Evolutionary conservation across 108 stramenopile species (phyloP).

Genomic region (Aurantiochytrium sp.): DNA sequence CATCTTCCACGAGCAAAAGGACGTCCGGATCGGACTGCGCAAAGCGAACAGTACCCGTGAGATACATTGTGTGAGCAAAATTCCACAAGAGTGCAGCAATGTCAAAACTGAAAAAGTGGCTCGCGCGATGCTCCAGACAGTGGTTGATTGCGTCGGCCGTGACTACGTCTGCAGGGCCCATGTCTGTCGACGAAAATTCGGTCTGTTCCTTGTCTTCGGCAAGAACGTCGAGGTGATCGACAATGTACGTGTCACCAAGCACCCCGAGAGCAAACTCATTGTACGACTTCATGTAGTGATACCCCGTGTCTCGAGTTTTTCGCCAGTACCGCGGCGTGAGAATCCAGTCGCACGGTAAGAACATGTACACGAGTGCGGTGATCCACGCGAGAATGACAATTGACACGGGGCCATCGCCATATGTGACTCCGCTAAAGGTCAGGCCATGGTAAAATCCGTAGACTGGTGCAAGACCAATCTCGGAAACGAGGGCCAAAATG

Average conservation of each 20-base stretch:
- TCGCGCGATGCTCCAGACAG: not conserved
- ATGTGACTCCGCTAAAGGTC: not conserved
- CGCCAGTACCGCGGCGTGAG: not conserved
- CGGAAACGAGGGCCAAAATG: not conserved
- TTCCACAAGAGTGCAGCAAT: constrained; percentile 4
- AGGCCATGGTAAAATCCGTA: not conserved
- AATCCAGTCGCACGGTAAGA: not conserved
- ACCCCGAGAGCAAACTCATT: not conserved
- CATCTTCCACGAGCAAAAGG: not conserved
- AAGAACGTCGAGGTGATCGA: not conserved
- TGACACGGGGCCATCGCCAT: not conserved
- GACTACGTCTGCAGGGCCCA: not conserved
- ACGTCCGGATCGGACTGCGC: constrained; percentile 13
- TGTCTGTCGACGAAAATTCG: not conserved
- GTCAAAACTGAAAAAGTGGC: not conserved
- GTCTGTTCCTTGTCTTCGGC: not conserved
- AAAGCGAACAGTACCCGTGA: not conserved
- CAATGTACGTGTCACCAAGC: not conserved
- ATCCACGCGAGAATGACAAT: not conserved
- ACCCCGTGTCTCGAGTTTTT: not conserved
- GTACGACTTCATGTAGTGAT: not conserved
- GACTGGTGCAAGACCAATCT: not conserved
- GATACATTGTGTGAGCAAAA: constrained; percentile 13
- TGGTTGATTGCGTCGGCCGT: not conserved
- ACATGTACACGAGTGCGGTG: not conserved